Evolutionary conservation across 176 grass and related monocot species (phyloP).

Genomic region (Aegilops speltoides): DNA sequence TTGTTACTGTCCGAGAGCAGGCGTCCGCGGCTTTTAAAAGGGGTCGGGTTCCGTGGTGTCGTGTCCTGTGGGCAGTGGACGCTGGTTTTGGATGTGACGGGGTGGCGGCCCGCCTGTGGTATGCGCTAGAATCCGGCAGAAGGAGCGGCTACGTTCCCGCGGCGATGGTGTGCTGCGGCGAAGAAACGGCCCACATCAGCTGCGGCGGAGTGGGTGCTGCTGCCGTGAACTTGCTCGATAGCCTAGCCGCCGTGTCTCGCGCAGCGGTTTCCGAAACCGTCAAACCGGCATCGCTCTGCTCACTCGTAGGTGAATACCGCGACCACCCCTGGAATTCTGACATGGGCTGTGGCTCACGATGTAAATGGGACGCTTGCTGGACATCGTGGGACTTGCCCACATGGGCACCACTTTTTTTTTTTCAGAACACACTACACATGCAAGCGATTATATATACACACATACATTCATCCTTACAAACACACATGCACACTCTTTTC

Average conservation of each 20-base stretch:
- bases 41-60: background rate
- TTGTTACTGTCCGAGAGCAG: background rate
- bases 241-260: too few relatives aligned
- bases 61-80: slow-evolving; percentile 34
- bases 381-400: too few relatives aligned
- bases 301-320: too few relatives aligned
- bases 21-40: slow-evolving; percentile 11
- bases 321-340: too few relatives aligned
- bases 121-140: slow-evolving; percentile 25
- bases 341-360: too few relatives aligned
- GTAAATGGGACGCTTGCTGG: too few relatives aligned
- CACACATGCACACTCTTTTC: too few relatives aligned
- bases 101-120: background rate
- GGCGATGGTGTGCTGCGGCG: background rate
- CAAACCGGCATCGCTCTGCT: background rate
- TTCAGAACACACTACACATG: too few relatives aligned
- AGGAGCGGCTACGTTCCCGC: background rate
- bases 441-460: too few relatives aligned
- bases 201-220: background rate
- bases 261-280: background rate
- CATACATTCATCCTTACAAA: too few relatives aligned
- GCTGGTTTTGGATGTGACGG: slow-evolving; percentile 21
- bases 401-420: too few relatives aligned
- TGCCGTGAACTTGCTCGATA: background rate
- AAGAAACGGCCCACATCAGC: background rate